Evolutionary conservation across 148 eudicot species (phyloP).

Genomic region (Silene latifolia): DNA sequence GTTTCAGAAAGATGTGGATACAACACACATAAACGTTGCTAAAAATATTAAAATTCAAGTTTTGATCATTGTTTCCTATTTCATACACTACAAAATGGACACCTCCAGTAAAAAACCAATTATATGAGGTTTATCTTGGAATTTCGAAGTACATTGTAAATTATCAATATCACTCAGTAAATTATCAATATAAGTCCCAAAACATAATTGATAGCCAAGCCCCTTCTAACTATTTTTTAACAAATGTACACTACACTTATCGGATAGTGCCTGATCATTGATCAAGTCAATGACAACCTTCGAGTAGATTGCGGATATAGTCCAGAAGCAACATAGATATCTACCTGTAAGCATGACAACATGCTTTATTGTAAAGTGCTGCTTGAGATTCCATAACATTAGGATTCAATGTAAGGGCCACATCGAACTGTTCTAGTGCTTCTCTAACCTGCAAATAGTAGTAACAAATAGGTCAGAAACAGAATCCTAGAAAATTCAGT

Average conservation of each 20-base stretch:
- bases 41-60: neutral
- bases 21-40: neutral
- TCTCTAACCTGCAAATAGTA: constrained; percentile 69
- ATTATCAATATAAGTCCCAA: neutral
- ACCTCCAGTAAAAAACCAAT: neutral
- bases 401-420: constrained; percentile 77
- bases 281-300: neutral
- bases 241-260: neutral
- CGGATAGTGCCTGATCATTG: neutral
- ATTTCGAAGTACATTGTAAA: neutral
- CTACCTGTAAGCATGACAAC: constrained; percentile 97
- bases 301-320: neutral
- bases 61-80: neutral
- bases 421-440: constrained; percentile 78
- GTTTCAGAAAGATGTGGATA: neutral
- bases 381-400: constrained; percentile 96
- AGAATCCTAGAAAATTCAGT: neutral
- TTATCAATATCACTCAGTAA: neutral
- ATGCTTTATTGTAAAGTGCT: constrained; percentile 97
- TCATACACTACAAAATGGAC: neutral
- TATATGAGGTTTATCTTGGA: neutral
- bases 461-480: constrained; percentile 2
- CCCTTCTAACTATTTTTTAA: neutral
- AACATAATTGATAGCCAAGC: neutral
- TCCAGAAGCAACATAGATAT: constrained; percentile 1